A percentile compares a stretch with the other conserved stretches of the same genome.
These are phyloP conservation scores for Ephemerocybe angulata DNA, from an alignment of 768 basidiomycete genomes.

Conservation along the genomic window DNA sequence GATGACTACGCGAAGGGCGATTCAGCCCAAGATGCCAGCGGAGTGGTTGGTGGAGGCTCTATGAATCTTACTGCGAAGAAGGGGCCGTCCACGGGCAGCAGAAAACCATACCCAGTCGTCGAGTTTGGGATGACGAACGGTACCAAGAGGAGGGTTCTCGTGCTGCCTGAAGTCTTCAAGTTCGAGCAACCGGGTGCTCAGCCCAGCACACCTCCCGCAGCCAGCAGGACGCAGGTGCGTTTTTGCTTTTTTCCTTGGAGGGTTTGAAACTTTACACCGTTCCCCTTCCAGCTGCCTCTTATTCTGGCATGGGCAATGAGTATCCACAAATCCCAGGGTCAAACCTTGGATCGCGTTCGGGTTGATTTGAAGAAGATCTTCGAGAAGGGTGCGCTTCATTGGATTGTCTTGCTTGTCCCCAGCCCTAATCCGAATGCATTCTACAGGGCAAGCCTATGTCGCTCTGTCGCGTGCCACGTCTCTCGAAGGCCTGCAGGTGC, in stretches of 20 bases:
- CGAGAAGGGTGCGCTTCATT: slow-evolving; percentile 65
- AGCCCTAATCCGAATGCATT: slow-evolving; percentile 2
- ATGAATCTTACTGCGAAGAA: slow-evolving; percentile 22
- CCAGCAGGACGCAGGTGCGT: slow-evolving; percentile 72
- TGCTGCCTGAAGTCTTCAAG: slow-evolving; percentile 78
- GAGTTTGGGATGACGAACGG: slow-evolving; percentile 68
- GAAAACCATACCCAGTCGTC: slow-evolving; percentile 61
- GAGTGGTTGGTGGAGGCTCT: slow-evolving; percentile 20
- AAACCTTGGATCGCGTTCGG: slow-evolving; percentile 91
- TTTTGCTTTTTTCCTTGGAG: background rate
- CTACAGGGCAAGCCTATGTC: slow-evolving; percentile 82
- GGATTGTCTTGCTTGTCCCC: background rate
- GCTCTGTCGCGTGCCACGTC: slow-evolving; percentile 87
- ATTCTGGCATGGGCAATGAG: slow-evolving; percentile 97
- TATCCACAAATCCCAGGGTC: slow-evolving; percentile 97
- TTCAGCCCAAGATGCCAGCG: slow-evolving; percentile 16
- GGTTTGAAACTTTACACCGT: background rate
- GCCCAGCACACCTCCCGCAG: slow-evolving; percentile 81
- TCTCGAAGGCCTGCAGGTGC: slow-evolving; percentile 79
- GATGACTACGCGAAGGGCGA: slow-evolving; percentile 35
- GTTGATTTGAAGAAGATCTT: slow-evolving; percentile 93
- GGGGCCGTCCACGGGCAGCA: slow-evolving; percentile 14
- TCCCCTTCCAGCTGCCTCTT: slow-evolving; percentile 63
- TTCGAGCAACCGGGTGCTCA: slow-evolving; percentile 85
- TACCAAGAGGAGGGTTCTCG: slow-evolving; percentile 47